Evolutionary conservation across 306 rosid species (phyloP).

Genomic region (Herpetospermum pedunculosum): DNA sequence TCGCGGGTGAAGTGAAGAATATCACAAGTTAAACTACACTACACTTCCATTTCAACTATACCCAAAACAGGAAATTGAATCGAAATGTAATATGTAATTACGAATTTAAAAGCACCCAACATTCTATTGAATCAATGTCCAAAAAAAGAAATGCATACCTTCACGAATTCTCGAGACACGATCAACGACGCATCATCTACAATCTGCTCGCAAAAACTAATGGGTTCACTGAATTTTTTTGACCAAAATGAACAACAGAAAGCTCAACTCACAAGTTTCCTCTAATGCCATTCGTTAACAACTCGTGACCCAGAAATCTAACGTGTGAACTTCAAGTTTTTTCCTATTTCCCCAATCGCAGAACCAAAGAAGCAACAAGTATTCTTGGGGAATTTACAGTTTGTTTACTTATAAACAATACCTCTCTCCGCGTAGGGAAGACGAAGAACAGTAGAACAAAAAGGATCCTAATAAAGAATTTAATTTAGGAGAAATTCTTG

Average conservation of each 20-base stretch:
- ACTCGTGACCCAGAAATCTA: constrained; percentile 2
- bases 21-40: too few relatives aligned
- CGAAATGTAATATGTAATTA: neutral
- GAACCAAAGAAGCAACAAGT: neutral
- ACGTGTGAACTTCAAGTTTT: neutral
- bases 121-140: neutral
- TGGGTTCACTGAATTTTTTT: neutral
- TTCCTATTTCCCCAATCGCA: neutral
- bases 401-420: too few relatives aligned
- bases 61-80: neutral
- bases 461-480: too few relatives aligned
- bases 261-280: neutral
- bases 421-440: too few relatives aligned
- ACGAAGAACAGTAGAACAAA: neutral
- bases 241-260: neutral
- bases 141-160: neutral
- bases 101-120: neutral
- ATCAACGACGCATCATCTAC: neutral
- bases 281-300: neutral
- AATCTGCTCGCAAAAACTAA: too few relatives aligned
- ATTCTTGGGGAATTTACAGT: too few relatives aligned
- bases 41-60: neutral
- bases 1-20: too few relatives aligned
- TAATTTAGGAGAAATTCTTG: too few relatives aligned
- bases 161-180: neutral